Conservation (phyloP, 192 early-diverging fungal genomes). For the Podila epigama region DNA sequence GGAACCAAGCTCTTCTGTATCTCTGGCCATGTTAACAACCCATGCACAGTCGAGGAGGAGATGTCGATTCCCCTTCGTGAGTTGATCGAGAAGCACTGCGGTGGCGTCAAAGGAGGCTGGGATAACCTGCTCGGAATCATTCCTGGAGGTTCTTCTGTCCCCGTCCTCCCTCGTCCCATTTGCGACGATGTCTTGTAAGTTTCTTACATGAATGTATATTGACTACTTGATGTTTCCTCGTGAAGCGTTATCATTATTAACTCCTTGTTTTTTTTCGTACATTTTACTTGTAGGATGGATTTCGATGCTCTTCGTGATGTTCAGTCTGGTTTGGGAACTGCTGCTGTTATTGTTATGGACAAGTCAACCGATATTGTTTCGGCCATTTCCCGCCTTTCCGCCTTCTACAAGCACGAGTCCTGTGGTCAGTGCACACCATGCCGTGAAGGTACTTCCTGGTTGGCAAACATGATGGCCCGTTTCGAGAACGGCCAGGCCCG, state of each 20-base stretch:
- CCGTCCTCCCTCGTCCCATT: slow-evolving; percentile 82
- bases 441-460: slow-evolving; percentile 95
- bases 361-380: slow-evolving; percentile 95
- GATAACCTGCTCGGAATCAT: slow-evolving; percentile 98
- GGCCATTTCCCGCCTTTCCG: slow-evolving; percentile 90
- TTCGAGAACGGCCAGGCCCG: slow-evolving; percentile 89
- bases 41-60: slow-evolving; percentile 98
- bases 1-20: slow-evolving; percentile 99
- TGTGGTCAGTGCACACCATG: slow-evolving; percentile 99
- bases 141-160: slow-evolving; percentile 96
- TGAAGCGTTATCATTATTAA: neutral
- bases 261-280: neutral
- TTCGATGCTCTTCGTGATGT: slow-evolving; percentile 97
- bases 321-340: slow-evolving; percentile 94
- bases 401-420: slow-evolving; percentile 97
- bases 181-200: slow-evolving; percentile 84
- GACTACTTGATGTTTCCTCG: no score
- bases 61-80: slow-evolving; percentile 97
- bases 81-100: slow-evolving; percentile 94
- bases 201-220: neutral
- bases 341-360: slow-evolving; percentile 98
- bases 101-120: slow-evolving; percentile 98
- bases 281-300: slow-evolving; percentile 76
- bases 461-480: slow-evolving; percentile 95
- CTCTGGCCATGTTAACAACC: slow-evolving; percentile 97